Base-by-base conservation (phyloP, 805 yeast genomes). In the Gaillardinia entomophila region DNA sequence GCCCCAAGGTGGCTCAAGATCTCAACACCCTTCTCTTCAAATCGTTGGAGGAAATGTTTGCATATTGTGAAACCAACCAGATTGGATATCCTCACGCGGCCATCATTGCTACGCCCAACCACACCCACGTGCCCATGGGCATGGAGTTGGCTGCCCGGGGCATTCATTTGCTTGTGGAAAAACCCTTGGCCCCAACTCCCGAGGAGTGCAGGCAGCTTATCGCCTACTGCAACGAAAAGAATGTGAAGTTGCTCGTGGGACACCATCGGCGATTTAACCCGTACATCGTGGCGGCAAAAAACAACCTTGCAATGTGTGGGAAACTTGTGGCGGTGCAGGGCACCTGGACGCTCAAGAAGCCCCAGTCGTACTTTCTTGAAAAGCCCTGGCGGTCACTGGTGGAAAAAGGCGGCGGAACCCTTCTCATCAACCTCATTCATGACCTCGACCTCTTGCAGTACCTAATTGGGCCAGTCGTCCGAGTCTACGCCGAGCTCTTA, bases 191-290 rank as follows among this genome's bases (percentile, higher is more conserved):
- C 19, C 48, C 64, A 1, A 37, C 36, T 13, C 50, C 61, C 4
- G 44, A 46, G 24, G 66, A 62, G 16, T 57, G 61, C 16, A 51
- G 42, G 18, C 53, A 59, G 6, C 39, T 62, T 23, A 49, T 51
- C 16, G 44, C 48, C 12, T 55, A 40, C 30, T 47, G 56, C 24
- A 26, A 42, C 17, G 17, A 35, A n/a, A 40, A 43, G 17, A 36
- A 46, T 22, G 59, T 61, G 12, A 49, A 51, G 32, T 42, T 62
- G 15, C 42, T 62, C 16, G 57, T 62, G 16, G 69, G 69, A 3
- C 69, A 62, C 37, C 69, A 62, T 40, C 47, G 69, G 26, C 45
- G 69, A 12, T 62, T 62, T 40, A 62, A 62, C 39, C 67, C 69
- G 2, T 60, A 50, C 33, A 58, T 62, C n/a, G 43, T 61, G 13